Evolutionary conservation across 495 filamentous ascomycete species (phyloP).

Genomic region (Haplographium delicatum): DNA sequence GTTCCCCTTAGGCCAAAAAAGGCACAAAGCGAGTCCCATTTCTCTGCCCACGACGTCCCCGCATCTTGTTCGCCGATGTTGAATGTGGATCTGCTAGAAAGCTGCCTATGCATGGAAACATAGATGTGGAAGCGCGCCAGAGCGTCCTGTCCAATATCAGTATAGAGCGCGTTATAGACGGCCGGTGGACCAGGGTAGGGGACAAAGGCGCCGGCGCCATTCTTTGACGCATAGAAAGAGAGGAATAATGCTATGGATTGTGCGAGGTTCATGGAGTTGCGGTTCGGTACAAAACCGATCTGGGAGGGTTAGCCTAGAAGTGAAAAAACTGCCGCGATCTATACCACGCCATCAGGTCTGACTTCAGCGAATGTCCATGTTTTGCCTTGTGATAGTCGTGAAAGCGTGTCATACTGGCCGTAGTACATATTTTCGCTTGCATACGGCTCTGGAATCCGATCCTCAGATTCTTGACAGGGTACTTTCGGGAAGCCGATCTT

Average conservation of each 20-base stretch:
- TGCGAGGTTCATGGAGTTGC: constrained; percentile 38
- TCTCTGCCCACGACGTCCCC: constrained; percentile 27
- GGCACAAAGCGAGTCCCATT: constrained; percentile 32
- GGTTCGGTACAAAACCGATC: constrained; percentile 37
- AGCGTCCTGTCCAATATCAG: constrained; percentile 36
- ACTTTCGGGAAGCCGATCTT: constrained; percentile 27
- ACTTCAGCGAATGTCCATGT: constrained; percentile 40
- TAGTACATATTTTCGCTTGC: constrained; percentile 46
- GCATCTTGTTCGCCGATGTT: constrained; percentile 33
- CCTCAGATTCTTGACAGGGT: constrained; percentile 34
- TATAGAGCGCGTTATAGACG: constrained; percentile 27
- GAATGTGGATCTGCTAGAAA: constrained; percentile 24
- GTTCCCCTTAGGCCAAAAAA: constrained; percentile 36
- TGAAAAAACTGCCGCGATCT: neutral
- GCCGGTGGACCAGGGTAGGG: constrained; percentile 33
- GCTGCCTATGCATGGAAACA: constrained; percentile 27
- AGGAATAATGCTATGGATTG: constrained; percentile 38
- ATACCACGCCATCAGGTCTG: constrained; percentile 37
- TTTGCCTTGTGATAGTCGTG: constrained; percentile 32
- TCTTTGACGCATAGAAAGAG: constrained; percentile 27
- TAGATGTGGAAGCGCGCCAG: constrained; percentile 37
- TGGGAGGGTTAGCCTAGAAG: neutral
- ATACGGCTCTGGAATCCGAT: constrained; percentile 38
- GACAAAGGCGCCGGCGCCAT: constrained; percentile 29
- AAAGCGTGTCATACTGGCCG: constrained; percentile 36